Conservation (phyloP, 1,284 basidiomycete species). For the Moesziomyces sp. region DNA sequence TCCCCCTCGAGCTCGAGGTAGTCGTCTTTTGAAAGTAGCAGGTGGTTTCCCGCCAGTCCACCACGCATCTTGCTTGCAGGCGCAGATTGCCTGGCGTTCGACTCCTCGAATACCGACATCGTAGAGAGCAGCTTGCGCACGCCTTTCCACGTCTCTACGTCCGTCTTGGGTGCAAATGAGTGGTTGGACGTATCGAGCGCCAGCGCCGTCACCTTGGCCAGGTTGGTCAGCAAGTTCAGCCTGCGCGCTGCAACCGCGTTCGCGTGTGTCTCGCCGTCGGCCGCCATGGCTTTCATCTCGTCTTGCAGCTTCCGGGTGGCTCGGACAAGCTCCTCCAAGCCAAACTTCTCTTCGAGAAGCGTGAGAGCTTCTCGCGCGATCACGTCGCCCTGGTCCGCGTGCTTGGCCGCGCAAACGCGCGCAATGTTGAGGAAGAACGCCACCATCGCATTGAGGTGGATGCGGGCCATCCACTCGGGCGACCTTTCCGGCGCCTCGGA, state of each 20-base stretch:
- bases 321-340: constrained; percentile 9
- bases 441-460: constrained; percentile 11
- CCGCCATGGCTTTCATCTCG: not conserved
- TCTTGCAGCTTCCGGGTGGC: constrained; percentile 1
- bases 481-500: not conserved
- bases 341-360: constrained; percentile 16
- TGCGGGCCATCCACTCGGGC: constrained; percentile 2
- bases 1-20: constrained; percentile 27
- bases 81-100: not conserved
- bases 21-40: constrained; percentile 31
- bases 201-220: constrained; percentile 8
- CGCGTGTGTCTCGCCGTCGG: constrained; percentile 18
- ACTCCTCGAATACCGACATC: not conserved
- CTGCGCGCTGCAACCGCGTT: constrained; percentile 9
- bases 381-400: not conserved
- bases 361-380: constrained; percentile 31
- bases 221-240: not conserved
- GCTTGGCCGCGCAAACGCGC: constrained; percentile 2
- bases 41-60: constrained; percentile 2
- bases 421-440: constrained; percentile 20
- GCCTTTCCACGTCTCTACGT: constrained; percentile 38
- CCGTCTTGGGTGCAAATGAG: constrained; percentile 26
- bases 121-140: constrained; percentile 17
- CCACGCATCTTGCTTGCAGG: constrained; percentile 2
- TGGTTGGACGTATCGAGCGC: constrained; percentile 30